Evolutionary conservation across 176 grass and related monocot genomes (phyloP).

Genomic region (barley (Hordeum vulgare)): MorexV3_pseudomolecules_assembly NC_058521.1:525560420-525560919

Average conservation of each 20-base stretch:
- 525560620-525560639: neutral
- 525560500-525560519: too few species aligned
- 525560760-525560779: neutral
- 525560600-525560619: too few species aligned
- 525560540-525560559: too few species aligned
- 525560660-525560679: neutral
- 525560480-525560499: too few species aligned
- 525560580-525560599: too few species aligned
- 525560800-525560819: neutral
- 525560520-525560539: too few species aligned
- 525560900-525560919: neutral
- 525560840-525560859: too few species aligned
- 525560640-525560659: neutral
- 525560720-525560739: neutral
- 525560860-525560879: neutral
- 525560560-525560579: too few species aligned
- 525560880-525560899: constrained; percentile 60
- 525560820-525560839: neutral
- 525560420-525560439: too few species aligned
- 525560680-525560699: neutral
- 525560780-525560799: neutral
- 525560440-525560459: too few species aligned
- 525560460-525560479: too few species aligned
- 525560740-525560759: neutral
- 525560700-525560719: neutral